Percentiles rank a stretch among this genome's conserved stretches.
These are phyloP conservation scores for Neoconidiobolus thromboides DNA, from an alignment of 371 early-diverging fungal species.

Conservation along the genomic window DNA sequence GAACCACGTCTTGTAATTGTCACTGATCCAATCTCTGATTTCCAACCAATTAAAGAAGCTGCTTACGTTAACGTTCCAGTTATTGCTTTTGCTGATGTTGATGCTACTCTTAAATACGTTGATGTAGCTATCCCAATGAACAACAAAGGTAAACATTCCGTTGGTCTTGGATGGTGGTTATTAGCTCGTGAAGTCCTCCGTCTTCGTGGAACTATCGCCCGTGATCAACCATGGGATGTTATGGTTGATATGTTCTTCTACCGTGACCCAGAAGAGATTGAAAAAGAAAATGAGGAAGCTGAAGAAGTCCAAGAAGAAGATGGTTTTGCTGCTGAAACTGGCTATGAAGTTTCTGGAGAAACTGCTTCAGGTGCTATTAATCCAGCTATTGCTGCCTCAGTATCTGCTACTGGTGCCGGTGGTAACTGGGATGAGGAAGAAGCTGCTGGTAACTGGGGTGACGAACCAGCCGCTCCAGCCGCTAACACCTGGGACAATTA, in stretches of 20 bases:
- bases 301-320: conserved; percentile 1
- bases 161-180: conserved; percentile 95
- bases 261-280: conserved; percentile 86
- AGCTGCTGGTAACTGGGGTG: no score
- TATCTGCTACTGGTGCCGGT: no score
- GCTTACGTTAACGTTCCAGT: conserved; percentile 98
- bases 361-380: no score
- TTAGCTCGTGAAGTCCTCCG: conserved; percentile 95
- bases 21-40: conserved; percentile 95
- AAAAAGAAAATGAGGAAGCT: conserved; percentile 54
- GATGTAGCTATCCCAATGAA: conserved; percentile 99
- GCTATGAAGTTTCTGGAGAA: no score
- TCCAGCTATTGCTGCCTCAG: no score
- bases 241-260: conserved; percentile 99
- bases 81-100: conserved; percentile 97
- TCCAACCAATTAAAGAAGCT: conserved; percentile 97
- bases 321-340: no score
- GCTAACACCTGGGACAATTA: no score
- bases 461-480: no score
- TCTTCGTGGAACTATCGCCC: conserved; percentile 80
- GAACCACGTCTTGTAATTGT: conserved; percentile 97
- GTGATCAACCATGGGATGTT: conserved; percentile 71
- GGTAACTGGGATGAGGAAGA: no score
- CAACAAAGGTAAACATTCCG: conserved; percentile 96
- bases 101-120: conserved; percentile 82